Evolutionary conservation across 345 rosid genomes (phyloP), one percentile per base, ranked within the genome.

Genomic region (Leavenworthia alabamica): DNA sequence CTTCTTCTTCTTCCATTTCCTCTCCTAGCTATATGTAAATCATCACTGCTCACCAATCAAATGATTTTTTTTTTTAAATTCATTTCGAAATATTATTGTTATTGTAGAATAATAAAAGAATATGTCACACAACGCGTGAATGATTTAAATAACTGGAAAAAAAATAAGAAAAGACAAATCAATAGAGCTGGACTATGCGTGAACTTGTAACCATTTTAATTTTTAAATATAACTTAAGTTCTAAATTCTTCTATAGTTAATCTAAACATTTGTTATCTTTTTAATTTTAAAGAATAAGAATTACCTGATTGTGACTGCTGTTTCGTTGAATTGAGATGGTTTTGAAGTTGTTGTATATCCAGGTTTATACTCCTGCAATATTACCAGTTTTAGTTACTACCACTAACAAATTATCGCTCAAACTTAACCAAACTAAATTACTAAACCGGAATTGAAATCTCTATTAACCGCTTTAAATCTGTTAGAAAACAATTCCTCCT

Each of bases 341-440:
- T 83, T 91, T 15, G 83, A 71, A 65, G 82, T 54, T 51, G 78
- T 85, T 11, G 83, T 77, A 45, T 85, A 89, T 50, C 90, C 93
- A 26, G 82, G 86, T 74, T 71, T 80, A 56, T 84, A 92, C 13
- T 77, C 84, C 95, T 92, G 85, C 72, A 20, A n/a, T n/a, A n/a
- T n/a, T n/a, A n/a, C n/a, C n/a, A n/a, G n/a, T n/a, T n/a, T n/a
- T n/a, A n/a, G n/a, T n/a, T n/a, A n/a, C n/a, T n/a, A n/a, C n/a
- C n/a, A n/a, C n/a, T n/a, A n/a, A n/a, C n/a, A n/a, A n/a, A n/a
- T n/a, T n/a, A n/a, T n/a, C n/a, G n/a, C n/a, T n/a, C n/a, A n/a
- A n/a, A n/a, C n/a, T n/a, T n/a, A n/a, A n/a, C n/a, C n/a, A n/a
- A n/a, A n/a, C n/a, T n/a, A n/a, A n/a, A n/a, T n/a, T n/a, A n/a